Conservation (phyloP, 345 rosid species). For the Salix dunnii region DNA sequence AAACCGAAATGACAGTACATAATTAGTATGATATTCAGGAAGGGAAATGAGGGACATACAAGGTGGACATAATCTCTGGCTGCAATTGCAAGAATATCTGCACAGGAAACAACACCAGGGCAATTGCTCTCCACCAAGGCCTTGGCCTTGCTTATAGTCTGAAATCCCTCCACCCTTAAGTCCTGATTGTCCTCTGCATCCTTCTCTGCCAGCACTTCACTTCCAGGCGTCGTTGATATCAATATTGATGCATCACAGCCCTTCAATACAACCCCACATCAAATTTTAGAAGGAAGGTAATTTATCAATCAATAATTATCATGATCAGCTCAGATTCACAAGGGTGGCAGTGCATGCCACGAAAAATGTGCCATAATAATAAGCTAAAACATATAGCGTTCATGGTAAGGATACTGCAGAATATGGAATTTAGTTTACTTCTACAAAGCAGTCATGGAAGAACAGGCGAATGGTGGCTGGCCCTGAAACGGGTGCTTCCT, state of each 20-base stretch:
- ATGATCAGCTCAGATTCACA: background rate
- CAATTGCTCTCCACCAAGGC: conserved; percentile 70
- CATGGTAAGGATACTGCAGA: background rate
- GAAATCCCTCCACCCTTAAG: conserved; percentile 64
- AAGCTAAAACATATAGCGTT: conserved; percentile 2
- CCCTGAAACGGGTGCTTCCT: conserved; percentile 65
- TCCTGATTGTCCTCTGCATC: conserved; percentile 69
- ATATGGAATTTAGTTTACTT: conserved; percentile 33
- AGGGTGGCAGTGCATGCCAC: background rate
- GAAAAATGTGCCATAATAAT: background rate
- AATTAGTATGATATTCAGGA: background rate
- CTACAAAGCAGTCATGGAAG: conserved; percentile 96
- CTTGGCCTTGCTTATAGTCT: conserved; percentile 56
- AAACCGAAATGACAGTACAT: background rate
- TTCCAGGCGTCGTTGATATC: conserved; percentile 54
- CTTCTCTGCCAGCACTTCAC: conserved; percentile 61
- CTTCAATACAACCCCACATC: conserved; percentile 26
- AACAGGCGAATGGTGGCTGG: conserved; percentile 89
- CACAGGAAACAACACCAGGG: conserved; percentile 80
- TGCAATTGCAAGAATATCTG: conserved; percentile 81
- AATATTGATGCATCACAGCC: conserved; percentile 86
- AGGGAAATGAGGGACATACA: conserved; percentile 25
- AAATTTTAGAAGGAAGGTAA: background rate
- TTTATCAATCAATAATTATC: background rate
- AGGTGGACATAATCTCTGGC: conserved; percentile 75